A percentile compares a stretch with the other conserved stretches of the same genome.
These are phyloP conservation scores for Agrostemma githago DNA, from an alignment of 148 eudicot species.

Conservation along the genomic window DNA sequence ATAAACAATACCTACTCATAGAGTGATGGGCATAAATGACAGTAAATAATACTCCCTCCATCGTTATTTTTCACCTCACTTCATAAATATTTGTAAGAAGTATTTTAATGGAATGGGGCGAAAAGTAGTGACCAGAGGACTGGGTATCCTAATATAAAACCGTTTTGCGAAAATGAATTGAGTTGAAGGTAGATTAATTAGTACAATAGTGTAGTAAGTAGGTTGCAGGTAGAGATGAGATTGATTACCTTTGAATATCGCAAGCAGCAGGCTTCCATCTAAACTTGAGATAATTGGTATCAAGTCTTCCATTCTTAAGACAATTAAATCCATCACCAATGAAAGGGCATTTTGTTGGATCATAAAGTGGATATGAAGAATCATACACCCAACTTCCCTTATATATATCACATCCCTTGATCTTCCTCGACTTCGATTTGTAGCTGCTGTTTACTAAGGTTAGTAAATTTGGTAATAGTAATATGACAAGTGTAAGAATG, in stretches of 20 bases:
- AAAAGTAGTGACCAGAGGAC: no score
- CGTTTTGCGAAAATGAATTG: no score
- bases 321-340: slow-evolving; percentile 40
- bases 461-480: neutral
- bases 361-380: slow-evolving; percentile 43
- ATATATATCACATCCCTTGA: slow-evolving; percentile 39
- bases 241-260: slow-evolving; percentile 39
- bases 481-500: neutral
- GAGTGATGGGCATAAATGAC: no score
- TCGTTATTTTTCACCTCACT: no score
- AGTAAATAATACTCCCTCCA: no score
- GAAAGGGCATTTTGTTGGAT: slow-evolving; percentile 46
- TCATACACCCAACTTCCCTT: slow-evolving; percentile 62
- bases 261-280: slow-evolving; percentile 63
- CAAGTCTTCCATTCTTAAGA: slow-evolving; percentile 53
- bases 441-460: neutral
- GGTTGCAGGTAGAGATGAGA: no score
- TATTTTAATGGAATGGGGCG: no score
- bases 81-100: no score
- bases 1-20: no score
- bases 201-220: no score
- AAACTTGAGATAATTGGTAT: slow-evolving; percentile 42
- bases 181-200: no score
- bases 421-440: neutral
- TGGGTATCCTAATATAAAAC: no score